Evolutionary conservation across 2,329 filamentous ascomycete species (phyloP).

Genomic region (Sporothrix inflata): DNA sequence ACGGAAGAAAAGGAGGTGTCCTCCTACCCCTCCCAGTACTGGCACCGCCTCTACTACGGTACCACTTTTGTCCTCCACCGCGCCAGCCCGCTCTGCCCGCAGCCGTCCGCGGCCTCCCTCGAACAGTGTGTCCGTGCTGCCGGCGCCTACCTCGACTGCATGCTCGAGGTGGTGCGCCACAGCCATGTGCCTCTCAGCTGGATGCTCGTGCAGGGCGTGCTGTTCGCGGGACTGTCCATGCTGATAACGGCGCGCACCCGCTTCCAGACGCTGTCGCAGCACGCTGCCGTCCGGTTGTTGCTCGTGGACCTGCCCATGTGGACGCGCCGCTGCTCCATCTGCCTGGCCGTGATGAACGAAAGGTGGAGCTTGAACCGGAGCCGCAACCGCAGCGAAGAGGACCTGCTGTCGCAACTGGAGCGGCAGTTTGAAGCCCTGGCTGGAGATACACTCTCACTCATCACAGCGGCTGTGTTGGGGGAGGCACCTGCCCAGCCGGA

Average conservation of each 20-base stretch:
- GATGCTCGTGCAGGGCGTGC: not conserved
- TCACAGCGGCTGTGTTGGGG: not conserved
- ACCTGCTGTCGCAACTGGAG: not conserved
- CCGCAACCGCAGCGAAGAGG: not conserved
- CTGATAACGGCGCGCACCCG: not conserved
- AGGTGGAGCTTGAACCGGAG: not conserved
- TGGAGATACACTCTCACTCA: not conserved
- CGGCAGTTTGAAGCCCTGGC: not conserved
- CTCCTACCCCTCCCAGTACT: not conserved
- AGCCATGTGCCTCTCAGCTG: not conserved
- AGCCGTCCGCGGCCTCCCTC: not conserved
- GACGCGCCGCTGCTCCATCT: not conserved
- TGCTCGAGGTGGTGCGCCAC: not conserved
- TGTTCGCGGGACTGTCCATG: not conserved
- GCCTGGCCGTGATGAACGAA: not conserved
- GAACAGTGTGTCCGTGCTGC: not conserved
- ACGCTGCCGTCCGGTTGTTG: not conserved
- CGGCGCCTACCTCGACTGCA: not conserved
- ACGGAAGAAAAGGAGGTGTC: not conserved
- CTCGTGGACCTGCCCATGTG: not conserved
- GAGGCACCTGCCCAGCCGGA: too few relatives aligned
- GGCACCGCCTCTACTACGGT: not conserved
- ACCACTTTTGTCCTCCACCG: not conserved
- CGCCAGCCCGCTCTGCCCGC: not conserved
- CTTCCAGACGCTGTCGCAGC: not conserved